Conservation (phyloP, 805 yeast species). For the Pachysolen tannophilus region DNA sequence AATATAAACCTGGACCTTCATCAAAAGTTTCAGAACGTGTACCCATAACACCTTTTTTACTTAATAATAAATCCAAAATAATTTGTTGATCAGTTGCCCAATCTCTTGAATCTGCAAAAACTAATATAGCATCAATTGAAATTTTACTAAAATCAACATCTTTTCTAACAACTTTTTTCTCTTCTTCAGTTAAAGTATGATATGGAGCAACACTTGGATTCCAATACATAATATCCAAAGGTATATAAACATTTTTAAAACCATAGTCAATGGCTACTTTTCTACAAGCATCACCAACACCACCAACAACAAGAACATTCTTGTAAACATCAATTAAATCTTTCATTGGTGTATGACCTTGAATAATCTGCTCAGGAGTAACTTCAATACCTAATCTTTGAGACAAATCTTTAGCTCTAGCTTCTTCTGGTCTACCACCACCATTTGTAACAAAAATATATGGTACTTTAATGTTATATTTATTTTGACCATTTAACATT, state of each 20-base stretch:
- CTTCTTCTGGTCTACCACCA: slow-evolving; percentile 78
- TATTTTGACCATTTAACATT: slow-evolving; percentile 69
- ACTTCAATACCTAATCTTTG: slow-evolving; percentile 52
- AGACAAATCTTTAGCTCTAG: slow-evolving; percentile 64
- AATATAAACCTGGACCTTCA: slow-evolving; percentile 77
- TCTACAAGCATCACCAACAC: slow-evolving; percentile 78
- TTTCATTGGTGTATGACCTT: slow-evolving; percentile 92
- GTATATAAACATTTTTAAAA: slow-evolving; percentile 73
- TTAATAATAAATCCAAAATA: slow-evolving; percentile 69
- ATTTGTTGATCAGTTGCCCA: slow-evolving; percentile 94
- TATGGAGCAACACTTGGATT: slow-evolving; percentile 82
- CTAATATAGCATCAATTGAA: slow-evolving; percentile 72
- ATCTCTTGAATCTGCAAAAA: slow-evolving; percentile 86
- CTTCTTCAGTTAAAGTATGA: slow-evolving; percentile 71
- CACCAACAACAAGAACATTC: slow-evolving; percentile 83
- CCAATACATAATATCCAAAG: slow-evolving; percentile 79
- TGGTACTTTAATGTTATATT: slow-evolving; percentile 71
- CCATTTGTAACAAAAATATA: slow-evolving; percentile 87
- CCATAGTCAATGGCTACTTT: slow-evolving; percentile 81
- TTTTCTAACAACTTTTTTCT: slow-evolving; percentile 41
- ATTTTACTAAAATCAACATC: slow-evolving; percentile 61
- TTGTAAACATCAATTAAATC: slow-evolving; percentile 62
- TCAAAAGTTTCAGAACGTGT: slow-evolving; percentile 62
- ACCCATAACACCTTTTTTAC: slow-evolving; percentile 78
- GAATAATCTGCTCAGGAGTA: slow-evolving; percentile 74